Percentiles rank a stretch among this genome's conserved stretches.
Evolutionary conservation across 2,329 filamentous ascomycete species (phyloP).

Genomic region (Davidsoniella neocaledoniae): DNA sequence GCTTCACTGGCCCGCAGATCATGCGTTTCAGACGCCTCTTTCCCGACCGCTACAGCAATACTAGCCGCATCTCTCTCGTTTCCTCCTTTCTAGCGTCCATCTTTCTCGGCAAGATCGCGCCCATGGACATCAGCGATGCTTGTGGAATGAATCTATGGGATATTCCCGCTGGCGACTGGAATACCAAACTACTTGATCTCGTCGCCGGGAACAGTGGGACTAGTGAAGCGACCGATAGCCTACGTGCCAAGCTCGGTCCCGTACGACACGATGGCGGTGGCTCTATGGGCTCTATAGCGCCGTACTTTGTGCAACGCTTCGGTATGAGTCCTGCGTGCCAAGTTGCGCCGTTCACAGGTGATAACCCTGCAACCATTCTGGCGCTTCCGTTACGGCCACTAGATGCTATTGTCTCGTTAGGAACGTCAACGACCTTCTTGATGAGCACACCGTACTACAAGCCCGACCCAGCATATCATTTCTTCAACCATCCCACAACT

Average conservation of each 20-base stretch:
- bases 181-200: constrained; percentile 56
- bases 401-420: constrained; percentile 87
- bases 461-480: constrained; percentile 82
- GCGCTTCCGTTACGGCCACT: constrained; percentile 71
- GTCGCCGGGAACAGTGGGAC: constrained; percentile 43
- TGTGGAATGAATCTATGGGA: constrained; percentile 98
- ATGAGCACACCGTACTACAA: constrained; percentile 91
- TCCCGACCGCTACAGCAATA: constrained; percentile 64
- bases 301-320: constrained; percentile 65
- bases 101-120: constrained; percentile 69
- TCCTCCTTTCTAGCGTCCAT: constrained; percentile 90
- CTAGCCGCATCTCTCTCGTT: constrained; percentile 76
- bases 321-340: constrained; percentile 61
- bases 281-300: constrained; percentile 56
- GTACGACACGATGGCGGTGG: constrained; percentile 68
- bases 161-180: constrained; percentile 57
- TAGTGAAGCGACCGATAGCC: constrained; percentile 35
- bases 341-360: constrained; percentile 77
- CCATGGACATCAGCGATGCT: constrained; percentile 85
- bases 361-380: constrained; percentile 91
- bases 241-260: constrained; percentile 63
- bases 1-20: constrained; percentile 96
- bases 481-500: constrained; percentile 94
- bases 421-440: constrained; percentile 90
- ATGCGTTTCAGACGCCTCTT: constrained; percentile 68